These are phyloP conservation scores for Wickerhamiella bombiphila DNA, from an alignment of 805 yeast species.

Conservation along the genomic window DNA sequence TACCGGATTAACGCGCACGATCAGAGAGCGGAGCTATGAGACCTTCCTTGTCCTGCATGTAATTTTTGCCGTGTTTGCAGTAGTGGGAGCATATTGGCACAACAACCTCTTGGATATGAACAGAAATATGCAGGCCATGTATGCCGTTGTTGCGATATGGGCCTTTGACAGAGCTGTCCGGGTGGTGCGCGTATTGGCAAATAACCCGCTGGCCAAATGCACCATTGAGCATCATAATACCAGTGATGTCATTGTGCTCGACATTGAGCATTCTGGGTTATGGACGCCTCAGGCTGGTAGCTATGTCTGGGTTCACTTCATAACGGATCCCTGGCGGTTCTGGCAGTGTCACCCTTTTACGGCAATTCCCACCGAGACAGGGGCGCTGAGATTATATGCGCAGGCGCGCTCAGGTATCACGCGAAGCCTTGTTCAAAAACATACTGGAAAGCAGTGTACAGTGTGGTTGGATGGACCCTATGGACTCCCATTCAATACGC, in stretches of 20 bases:
- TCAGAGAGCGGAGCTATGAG: conserved; percentile 34
- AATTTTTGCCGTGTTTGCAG: conserved; percentile 36
- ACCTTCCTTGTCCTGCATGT: conserved; percentile 43
- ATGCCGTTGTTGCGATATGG: conserved; percentile 50
- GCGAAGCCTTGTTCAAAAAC: conserved; percentile 25
- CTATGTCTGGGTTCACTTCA: conserved; percentile 39
- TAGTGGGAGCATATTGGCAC: conserved; percentile 46
- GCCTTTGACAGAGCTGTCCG: conserved; percentile 46
- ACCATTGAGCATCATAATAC: conserved; percentile 20
- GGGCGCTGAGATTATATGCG: conserved; percentile 5
- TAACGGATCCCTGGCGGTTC: conserved; percentile 31
- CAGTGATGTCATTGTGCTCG: conserved; percentile 19
- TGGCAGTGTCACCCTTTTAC: conserved; percentile 68
- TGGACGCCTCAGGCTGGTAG: conserved; percentile 41
- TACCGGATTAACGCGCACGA: conserved; percentile 22
- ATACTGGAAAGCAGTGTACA: conserved; percentile 20
- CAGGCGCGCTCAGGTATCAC: conserved; percentile 38
- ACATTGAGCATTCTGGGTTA: conserved; percentile 26
- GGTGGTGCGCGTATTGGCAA: conserved; percentile 30
- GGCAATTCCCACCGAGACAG: conserved; percentile 6
- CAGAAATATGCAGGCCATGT: conserved; percentile 33
- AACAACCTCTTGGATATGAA: conserved; percentile 24
- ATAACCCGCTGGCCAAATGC: conserved; percentile 1
- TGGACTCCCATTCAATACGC: conserved; percentile 35
- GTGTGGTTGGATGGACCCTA: conserved; percentile 48